Evolutionary conservation across 2,329 filamentous ascomycete species (phyloP).

Genomic region (Penicillium capsulatum): DNA sequence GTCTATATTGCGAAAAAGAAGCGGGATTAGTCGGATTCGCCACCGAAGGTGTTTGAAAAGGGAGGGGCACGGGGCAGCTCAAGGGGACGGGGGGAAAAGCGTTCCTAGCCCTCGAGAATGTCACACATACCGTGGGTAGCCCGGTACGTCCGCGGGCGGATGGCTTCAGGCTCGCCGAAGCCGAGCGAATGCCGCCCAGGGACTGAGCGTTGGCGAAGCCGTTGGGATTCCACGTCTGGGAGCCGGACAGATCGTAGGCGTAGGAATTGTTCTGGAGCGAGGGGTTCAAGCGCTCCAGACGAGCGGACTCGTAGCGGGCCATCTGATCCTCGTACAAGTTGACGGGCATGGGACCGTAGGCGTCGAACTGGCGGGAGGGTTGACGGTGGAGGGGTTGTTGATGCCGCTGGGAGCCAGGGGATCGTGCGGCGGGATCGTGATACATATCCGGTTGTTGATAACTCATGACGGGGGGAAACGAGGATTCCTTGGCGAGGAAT

Average conservation of each 20-base stretch:
- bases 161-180: conserved; percentile 54
- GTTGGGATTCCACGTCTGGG: conserved; percentile 76
- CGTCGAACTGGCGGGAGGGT: conserved; percentile 73
- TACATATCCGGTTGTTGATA: conserved; percentile 52
- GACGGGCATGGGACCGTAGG: conserved; percentile 61
- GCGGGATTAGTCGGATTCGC: not conserved
- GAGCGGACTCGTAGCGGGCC: conserved; percentile 53
- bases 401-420: conserved; percentile 68
- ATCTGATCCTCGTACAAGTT: conserved; percentile 70
- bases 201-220: conserved; percentile 64
- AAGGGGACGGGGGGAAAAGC: conserved; percentile 1
- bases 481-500: conserved; percentile 29
- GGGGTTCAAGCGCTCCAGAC: conserved; percentile 56
- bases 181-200: conserved; percentile 61
- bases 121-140: conserved; percentile 66
- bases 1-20: conserved; percentile 41
- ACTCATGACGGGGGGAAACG: conserved; percentile 28
- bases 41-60: not conserved
- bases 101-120: conserved; percentile 1
- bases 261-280: conserved; percentile 57
- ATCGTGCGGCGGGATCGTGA: conserved; percentile 66
- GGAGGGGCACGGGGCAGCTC: not conserved
- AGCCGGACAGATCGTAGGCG: conserved; percentile 63
- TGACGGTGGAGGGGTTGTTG: conserved; percentile 64
- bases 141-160: conserved; percentile 54